Evolutionary conservation across 2,329 filamentous ascomycete genomes (phyloP).

Genomic region (Venturia carpophila): DNA sequence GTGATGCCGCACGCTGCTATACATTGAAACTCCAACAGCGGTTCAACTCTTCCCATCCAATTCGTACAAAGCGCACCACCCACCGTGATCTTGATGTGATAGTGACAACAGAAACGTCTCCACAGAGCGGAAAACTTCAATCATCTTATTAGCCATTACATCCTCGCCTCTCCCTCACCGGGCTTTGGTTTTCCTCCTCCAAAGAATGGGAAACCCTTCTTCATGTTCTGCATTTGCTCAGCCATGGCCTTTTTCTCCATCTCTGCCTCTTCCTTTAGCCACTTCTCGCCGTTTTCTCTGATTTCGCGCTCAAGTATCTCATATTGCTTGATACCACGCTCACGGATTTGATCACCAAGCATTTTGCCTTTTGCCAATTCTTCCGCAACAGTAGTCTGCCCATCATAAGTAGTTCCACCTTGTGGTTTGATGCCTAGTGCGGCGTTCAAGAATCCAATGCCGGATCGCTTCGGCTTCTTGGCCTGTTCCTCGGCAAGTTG

Average conservation of each 20-base stretch:
- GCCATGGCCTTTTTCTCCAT: slow-evolving; percentile 83
- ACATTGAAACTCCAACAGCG: not conserved
- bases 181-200: slow-evolving; percentile 24
- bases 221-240: slow-evolving; percentile 88
- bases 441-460: slow-evolving; percentile 60
- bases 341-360: slow-evolving; percentile 87
- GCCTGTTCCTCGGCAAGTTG: slow-evolving; percentile 62
- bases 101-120: slow-evolving; percentile 2
- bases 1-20: not conserved
- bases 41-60: not conserved
- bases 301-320: slow-evolving; percentile 85
- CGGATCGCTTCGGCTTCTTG: slow-evolving; percentile 53
- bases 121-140: not conserved
- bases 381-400: slow-evolving; percentile 52
- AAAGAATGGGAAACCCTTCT: slow-evolving; percentile 60
- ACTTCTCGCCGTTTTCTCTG: slow-evolving; percentile 85
- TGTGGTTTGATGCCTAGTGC: slow-evolving; percentile 72
- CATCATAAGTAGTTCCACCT: slow-evolving; percentile 45
- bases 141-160: not conserved
- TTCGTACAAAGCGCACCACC: not conserved
- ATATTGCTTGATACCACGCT: slow-evolving; percentile 85
- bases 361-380: slow-evolving; percentile 90
- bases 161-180: not conserved
- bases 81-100: too few species aligned
- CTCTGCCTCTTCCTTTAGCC: slow-evolving; percentile 87